phyloP scores from a whole-genome alignment of 2,329 filamentous ascomycete genomes.

The Aureobasidium musti region DNA sequence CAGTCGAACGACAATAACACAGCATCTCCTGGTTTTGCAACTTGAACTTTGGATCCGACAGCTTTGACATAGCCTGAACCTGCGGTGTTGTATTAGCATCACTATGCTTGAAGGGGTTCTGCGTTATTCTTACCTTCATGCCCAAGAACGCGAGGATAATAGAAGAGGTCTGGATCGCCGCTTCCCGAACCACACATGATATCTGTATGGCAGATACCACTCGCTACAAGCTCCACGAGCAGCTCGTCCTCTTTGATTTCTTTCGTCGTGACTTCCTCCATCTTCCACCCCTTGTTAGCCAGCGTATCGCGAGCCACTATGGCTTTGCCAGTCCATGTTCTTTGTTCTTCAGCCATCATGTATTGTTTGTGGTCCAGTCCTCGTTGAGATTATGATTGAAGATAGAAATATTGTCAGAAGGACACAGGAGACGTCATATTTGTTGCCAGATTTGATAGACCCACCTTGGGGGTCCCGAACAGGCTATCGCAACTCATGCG shows the following conservation, averaged over 20 bases:
- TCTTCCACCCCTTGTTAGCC: conserved; percentile 45
- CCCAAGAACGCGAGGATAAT: conserved; percentile 54
- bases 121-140: conserved; percentile 51
- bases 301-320: conserved; percentile 46
- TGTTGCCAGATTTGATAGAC: conserved; percentile 3
- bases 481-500: neutral
- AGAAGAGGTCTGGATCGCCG: conserved; percentile 42
- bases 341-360: conserved; percentile 15
- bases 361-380: conserved; percentile 31
- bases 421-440: conserved; percentile 32
- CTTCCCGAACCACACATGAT: conserved; percentile 49
- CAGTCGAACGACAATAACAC: conserved; percentile 54
- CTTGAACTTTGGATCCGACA: conserved; percentile 47
- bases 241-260: conserved; percentile 51
- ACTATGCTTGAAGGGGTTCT: neutral
- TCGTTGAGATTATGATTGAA: conserved; percentile 37
- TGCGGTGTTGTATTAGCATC: conserved; percentile 28
- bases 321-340: conserved; percentile 38
- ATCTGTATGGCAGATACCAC: conserved; percentile 58
- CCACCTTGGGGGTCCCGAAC: neutral
- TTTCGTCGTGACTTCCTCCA: conserved; percentile 44
- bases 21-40: conserved; percentile 50
- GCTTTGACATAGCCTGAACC: conserved; percentile 53
- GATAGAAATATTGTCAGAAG: conserved; percentile 37
- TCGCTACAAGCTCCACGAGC: conserved; percentile 56